Evolutionary conservation across 1,284 basidiomycete genomes (phyloP), one percentile per base, ranked within the genome.

Genomic region (Leccinum griseonigrum): DNA sequence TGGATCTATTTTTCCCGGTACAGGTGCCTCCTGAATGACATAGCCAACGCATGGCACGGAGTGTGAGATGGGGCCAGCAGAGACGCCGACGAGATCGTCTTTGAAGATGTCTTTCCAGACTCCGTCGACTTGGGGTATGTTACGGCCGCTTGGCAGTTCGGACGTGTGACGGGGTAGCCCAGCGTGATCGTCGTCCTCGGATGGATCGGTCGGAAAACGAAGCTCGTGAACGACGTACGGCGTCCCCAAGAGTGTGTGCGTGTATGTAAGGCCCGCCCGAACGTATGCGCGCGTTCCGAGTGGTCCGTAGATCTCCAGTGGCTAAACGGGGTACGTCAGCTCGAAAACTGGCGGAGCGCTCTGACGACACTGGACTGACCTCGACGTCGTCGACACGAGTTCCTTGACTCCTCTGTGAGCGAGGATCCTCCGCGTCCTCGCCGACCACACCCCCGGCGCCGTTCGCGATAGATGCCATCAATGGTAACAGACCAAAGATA

Each of bases 221-320:
- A 98, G 80, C 75, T 97, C 95, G 75, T 97, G 95, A n/a, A 97
- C 92, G 52, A 94, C 86, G 71, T 92, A 97, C 3, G 87, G 86
- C 0, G 82, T 79, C 7, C 84, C 83, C 16, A 97, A 81, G 46
- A 85, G 79, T 7, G 90, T 88, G 67, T 91, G 79, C 0, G 94
- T 94, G 66, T 90, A 85, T 16, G 77, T 75, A 36, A 97, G 81
- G 16, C 85, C 86, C 51, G 80, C 85, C 48, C 95, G 88, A 60
- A 97, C 77, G 69, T 95, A 92, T 56, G 88, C 85, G 32, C 95
- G 87, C 3, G 95, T 88, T 2, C 95, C 95, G 1, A 87, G 77
- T 3, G 95, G 95, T 1, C 95, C 95, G 68, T 95, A 97, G 56
- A 97, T 90, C 73, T 97, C 90, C 3, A 97, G 71, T 28, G 81